Evolutionary conservation across 306 rosid genomes (phyloP), one percentile per base, ranked within the genome.

Genomic region (Aeschynomene evenia): DNA sequence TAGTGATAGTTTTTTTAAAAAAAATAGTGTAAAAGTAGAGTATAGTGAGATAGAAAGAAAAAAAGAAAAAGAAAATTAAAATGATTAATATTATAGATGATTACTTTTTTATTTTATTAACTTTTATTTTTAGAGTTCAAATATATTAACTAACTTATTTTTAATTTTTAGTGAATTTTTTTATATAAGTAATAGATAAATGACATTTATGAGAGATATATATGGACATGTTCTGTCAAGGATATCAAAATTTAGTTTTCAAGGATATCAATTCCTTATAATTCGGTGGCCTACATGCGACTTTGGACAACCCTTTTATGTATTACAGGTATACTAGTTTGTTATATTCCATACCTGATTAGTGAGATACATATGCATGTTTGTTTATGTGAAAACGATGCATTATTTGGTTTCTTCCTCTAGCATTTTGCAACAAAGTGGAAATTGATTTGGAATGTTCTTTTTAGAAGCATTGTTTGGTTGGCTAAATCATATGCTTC

Each of bases 371-470:
- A 21, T 46, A 13, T 72, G 79, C 9, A 21, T 62, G 76, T 68
- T 63, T 46, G 50, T 71, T 71, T 49, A 19, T 49, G 37, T 13
- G 24, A 34, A 40, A 68, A 23, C 31, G 22, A 21, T 75, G 68
- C 63, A 20, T 28, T 33, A 52, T 72, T 63, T 66, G 57, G 71
- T 61, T 67, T 61, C 46, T 53, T 67, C 18, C 70, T 13, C 10
- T 24, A 8, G 57, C 9, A n/a, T 24, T 34, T 62, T 6, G 65
- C 59, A 19, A 15, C 64, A 51, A 21, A 78, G 23, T 70, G 57
- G 45, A 34, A 45, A 45, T n/a, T 59, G 16, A 24, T 18, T 78
- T 83, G 88, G 82, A 63, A 9, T 28, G 76, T 83, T 81, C 74
- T 56, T 19, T 74, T 68, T 79, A 60, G 70, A 49, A 48, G 55